Evolutionary conservation across 768 basidiomycete species (phyloP), one percentile per base, ranked within the genome.

Genomic region (Psilocybe cyanescens): DNA sequence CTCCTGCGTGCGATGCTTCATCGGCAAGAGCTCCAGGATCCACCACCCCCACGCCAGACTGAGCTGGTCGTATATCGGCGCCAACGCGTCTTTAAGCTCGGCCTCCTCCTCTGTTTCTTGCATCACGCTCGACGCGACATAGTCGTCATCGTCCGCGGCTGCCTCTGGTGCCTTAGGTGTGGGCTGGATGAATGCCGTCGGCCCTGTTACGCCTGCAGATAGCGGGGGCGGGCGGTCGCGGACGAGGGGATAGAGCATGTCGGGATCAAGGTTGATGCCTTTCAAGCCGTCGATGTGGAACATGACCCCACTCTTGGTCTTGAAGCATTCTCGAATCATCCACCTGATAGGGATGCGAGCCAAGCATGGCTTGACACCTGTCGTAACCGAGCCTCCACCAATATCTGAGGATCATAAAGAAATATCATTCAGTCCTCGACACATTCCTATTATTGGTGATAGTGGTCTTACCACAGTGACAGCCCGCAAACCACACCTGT

Each of bases 301-400:
- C 66, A 87, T 75, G 63, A 90, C 86, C 0, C 88, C 88, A 1
- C 78, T 78, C 3, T 85, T 67, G 6, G 80, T 69, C 53, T 76
- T 76, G 79, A 90, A 86, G 62, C 82, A 84, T 67, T 91, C 82
- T 41, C 89, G 83, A 59, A 91, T 76, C 88, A 91, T 90, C 89
- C 90, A 88, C 1, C 83, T 78, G 3, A 88, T 75, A 1, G 85
- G 72, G 35, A 86, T 82, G 37, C 83, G 79, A 4, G 85, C 80
- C 2, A 88, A 78, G 11, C 72, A 75, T 44, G 80, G 69, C 3
- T 66, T 68, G 0, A 74, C 75, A 1, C 73, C 77, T 61, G 86
- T 83, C 12, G 65, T 62, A 0, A 81, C 81, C 60, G n/a, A 82
- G 2, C 84, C 84, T 19, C 86, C 86, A 8, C 86, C 86, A 31